Evolutionary conservation across 805 yeast genomes (phyloP).

Genomic region (Grigorovia transvaalensis): DNA sequence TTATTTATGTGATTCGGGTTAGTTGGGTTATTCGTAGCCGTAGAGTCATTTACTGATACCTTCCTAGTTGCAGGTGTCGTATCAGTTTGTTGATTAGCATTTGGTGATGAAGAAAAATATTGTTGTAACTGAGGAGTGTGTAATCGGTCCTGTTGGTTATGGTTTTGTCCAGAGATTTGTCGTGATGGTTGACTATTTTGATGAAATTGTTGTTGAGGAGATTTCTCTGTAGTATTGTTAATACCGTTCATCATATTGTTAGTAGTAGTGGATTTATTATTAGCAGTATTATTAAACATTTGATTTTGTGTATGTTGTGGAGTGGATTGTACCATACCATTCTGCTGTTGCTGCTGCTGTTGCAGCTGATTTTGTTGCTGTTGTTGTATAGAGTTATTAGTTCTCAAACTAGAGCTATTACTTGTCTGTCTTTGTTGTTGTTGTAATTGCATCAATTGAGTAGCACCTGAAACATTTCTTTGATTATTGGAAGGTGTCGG

Average conservation of each 20-base stretch:
- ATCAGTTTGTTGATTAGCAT: not conserved
- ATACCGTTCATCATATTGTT: not conserved
- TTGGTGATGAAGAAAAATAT: not conserved
- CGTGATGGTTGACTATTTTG: not conserved
- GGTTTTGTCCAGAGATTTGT: not conserved
- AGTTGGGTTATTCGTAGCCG: not conserved
- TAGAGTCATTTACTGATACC: not conserved
- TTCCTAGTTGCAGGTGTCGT: not conserved
- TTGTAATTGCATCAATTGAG: slow-evolving; percentile 7
- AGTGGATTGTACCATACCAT: not conserved
- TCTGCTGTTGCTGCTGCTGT: not conserved
- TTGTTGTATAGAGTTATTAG: not conserved
- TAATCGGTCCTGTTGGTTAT: not conserved
- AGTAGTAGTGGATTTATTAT: not conserved
- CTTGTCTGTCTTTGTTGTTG: slow-evolving; percentile 1
- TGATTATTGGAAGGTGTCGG: slow-evolving; percentile 23
- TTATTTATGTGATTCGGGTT: not conserved
- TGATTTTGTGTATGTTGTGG: not conserved
- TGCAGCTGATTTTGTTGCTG: not conserved
- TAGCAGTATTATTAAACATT: not conserved
- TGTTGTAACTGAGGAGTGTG: not conserved
- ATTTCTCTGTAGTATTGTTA: too few relatives aligned
- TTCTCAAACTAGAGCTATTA: not conserved
- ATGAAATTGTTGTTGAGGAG: not conserved
- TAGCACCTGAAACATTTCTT: slow-evolving; percentile 24